Percentiles rank a stretch among this genome's conserved stretches.
phyloP scores from a whole-genome alignment of 2,329 filamentous ascomycete species.

The Beauveria scarabaeidicola region DNA sequence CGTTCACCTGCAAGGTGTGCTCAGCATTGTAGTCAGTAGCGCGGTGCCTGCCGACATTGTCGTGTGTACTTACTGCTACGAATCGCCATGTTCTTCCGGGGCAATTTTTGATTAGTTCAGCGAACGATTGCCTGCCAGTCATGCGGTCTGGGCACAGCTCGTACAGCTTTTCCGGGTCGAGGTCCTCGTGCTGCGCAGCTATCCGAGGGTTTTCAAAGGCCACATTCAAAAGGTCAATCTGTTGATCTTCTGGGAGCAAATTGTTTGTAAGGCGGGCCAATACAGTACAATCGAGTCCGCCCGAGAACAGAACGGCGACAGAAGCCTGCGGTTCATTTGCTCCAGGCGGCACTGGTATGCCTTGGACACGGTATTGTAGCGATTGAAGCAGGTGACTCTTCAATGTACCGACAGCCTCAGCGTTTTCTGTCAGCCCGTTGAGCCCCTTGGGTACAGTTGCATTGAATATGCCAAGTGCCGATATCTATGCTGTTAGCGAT shows the following conservation, averaged over 20 bases:
- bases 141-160: slow-evolving; percentile 84
- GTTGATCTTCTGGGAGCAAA: slow-evolving; percentile 56
- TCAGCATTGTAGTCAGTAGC: slow-evolving; percentile 10
- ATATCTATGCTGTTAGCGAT: slow-evolving; percentile 29
- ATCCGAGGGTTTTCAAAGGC: slow-evolving; percentile 90
- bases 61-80: slow-evolving; percentile 46
- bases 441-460: slow-evolving; percentile 30
- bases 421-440: slow-evolving; percentile 20
- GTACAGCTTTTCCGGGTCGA: slow-evolving; percentile 41
- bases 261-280: slow-evolving; percentile 76
- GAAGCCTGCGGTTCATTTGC: slow-evolving; percentile 33
- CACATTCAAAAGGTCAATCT: slow-evolving; percentile 86
- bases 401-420: slow-evolving; percentile 45
- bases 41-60: background rate
- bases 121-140: slow-evolving; percentile 71
- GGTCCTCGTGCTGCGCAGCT: slow-evolving; percentile 42
- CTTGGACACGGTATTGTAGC: slow-evolving; percentile 53
- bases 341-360: slow-evolving; percentile 52
- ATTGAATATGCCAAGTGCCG: slow-evolving; percentile 47
- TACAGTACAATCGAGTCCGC: slow-evolving; percentile 86
- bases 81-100: slow-evolving; percentile 72
- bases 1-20: slow-evolving; percentile 49
- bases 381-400: slow-evolving; percentile 50
- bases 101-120: slow-evolving; percentile 64
- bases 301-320: slow-evolving; percentile 82